Evolutionary conservation across 1,284 basidiomycete genomes (phyloP).

Genomic region (Cryptococcus sp.): DNA sequence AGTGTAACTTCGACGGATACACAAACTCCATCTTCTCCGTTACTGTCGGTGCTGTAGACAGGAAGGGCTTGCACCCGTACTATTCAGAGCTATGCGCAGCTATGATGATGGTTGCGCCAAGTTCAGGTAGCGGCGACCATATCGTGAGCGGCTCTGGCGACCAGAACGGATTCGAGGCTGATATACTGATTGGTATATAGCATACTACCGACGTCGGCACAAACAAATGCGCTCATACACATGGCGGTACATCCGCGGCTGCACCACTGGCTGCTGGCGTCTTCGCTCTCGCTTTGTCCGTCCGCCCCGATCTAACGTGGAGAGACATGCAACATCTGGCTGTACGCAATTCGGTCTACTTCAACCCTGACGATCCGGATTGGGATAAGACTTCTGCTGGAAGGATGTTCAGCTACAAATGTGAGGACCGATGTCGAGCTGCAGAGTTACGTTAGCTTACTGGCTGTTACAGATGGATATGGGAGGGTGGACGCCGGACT

Average conservation of each 20-base stretch:
- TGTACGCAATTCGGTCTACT: conserved; percentile 71
- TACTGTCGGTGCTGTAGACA: conserved; percentile 91
- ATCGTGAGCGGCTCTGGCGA: conserved; percentile 63
- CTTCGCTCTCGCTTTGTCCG: conserved; percentile 81
- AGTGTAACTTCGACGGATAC: conserved; percentile 99
- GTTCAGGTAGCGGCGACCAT: conserved; percentile 89
- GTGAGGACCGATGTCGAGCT: conserved; percentile 19
- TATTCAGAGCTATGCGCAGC: conserved; percentile 98
- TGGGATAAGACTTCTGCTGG: conserved; percentile 86
- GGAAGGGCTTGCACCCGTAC: conserved; percentile 89
- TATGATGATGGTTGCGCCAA: conserved; percentile 94
- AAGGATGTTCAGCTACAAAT: conserved; percentile 91
- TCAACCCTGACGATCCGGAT: conserved; percentile 89
- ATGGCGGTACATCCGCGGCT: conserved; percentile 97
- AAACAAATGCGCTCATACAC: conserved; percentile 75
- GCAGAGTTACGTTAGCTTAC: neutral
- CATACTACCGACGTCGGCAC: conserved; percentile 92
- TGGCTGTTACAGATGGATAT: conserved; percentile 65
- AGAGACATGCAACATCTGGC: conserved; percentile 93
- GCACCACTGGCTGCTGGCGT: conserved; percentile 94
- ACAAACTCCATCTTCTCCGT: conserved; percentile 97
- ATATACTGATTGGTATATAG: conserved; percentile 53
- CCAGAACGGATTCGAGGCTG: neutral
- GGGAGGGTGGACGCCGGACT: conserved; percentile 82
- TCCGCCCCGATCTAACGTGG: conserved; percentile 89